Evolutionary conservation across 139 green algal species (phyloP).

Genomic region (Yamagishiella unicocca): DNA sequence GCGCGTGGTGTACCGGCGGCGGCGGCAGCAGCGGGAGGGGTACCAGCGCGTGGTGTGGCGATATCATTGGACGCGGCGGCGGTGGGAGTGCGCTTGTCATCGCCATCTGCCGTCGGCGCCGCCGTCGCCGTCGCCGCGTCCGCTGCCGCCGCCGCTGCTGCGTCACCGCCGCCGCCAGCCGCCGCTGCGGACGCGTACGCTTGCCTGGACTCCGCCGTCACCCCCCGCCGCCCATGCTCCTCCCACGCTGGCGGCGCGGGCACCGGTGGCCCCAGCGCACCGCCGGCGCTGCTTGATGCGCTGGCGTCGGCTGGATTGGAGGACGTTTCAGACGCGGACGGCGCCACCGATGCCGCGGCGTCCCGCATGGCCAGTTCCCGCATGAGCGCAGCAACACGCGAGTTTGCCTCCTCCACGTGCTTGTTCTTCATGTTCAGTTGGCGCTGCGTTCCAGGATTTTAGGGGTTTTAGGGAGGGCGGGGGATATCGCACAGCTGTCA

Average conservation of each 20-base stretch:
- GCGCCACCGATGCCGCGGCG: neutral
- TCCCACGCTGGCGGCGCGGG: neutral
- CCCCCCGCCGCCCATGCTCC: neutral
- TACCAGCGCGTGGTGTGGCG: too few relatives aligned
- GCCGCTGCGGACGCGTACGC: neutral
- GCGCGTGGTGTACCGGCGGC: neutral
- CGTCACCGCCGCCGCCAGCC: neutral
- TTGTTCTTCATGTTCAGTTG: slow-evolving; percentile 39
- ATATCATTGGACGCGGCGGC: too few relatives aligned
- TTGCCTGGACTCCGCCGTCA: neutral
- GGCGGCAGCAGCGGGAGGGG: neutral
- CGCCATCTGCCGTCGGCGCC: neutral
- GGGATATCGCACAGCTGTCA: too few relatives aligned
- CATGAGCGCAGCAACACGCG: slow-evolving; percentile 11
- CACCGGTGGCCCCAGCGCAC: neutral
- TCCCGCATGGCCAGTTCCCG: slow-evolving; percentile 6
- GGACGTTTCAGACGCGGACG: neutral
- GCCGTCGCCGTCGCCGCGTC: neutral
- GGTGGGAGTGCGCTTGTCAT: too few relatives aligned
- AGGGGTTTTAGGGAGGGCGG: neutral
- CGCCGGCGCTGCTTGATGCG: neutral
- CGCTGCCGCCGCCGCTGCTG: neutral
- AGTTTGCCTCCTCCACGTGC: slow-evolving; percentile 29
- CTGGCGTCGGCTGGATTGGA: neutral
- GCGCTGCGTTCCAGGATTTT: neutral